Evolutionary conservation across 495 filamentous ascomycete genomes (phyloP).

Genomic region (Tuber microsphaerosporum): DNA sequence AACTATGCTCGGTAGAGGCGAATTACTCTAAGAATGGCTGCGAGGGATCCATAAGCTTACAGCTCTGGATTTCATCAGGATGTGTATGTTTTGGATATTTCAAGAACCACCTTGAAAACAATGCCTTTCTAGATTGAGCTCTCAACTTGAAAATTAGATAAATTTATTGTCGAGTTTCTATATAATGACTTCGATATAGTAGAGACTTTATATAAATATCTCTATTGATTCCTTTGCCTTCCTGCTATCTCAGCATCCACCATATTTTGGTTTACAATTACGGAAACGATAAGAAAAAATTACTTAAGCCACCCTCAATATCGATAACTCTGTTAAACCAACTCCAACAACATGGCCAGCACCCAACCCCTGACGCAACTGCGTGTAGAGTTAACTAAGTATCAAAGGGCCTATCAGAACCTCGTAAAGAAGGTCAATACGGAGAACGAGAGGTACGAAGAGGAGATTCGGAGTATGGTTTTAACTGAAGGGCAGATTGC

Average conservation of each 20-base stretch:
- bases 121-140: not conserved
- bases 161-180: not conserved
- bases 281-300: not conserved
- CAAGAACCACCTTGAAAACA: not conserved
- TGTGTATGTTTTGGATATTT: not conserved
- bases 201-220: not conserved
- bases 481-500: not conserved
- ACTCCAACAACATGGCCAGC: not conserved
- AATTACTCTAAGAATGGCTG: not conserved
- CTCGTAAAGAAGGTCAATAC: not conserved
- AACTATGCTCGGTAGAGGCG: not conserved
- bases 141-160: not conserved
- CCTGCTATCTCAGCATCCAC: not conserved
- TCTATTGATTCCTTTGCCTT: not conserved
- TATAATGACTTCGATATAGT: not conserved
- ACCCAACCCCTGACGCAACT: not conserved
- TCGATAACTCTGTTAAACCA: not conserved
- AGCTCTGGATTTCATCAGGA: not conserved
- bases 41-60: not conserved
- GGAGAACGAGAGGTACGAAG: not conserved
- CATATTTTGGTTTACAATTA: not conserved
- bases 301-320: not conserved
- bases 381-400: not conserved
- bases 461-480: not conserved
- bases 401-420: not conserved